phyloP scores from a whole-genome alignment of 306 rosid genomes.

The Glycine soja region DNA sequence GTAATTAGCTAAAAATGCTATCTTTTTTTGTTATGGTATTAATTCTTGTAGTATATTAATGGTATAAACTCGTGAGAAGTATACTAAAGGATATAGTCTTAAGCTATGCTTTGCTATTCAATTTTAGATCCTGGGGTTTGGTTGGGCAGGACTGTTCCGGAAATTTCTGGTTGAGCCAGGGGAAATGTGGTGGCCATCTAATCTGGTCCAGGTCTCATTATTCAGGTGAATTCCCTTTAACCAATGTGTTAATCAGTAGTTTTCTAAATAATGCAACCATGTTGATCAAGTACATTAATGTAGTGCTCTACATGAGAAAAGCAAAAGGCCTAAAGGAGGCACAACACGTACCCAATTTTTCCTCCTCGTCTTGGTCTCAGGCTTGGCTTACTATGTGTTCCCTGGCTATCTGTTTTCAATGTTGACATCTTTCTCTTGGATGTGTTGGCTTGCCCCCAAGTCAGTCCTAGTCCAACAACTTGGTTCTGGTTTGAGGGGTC shows the following conservation, averaged over 20 bases:
- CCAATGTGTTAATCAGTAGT: neutral
- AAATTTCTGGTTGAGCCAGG: constrained; percentile 77
- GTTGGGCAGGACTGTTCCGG: constrained; percentile 85
- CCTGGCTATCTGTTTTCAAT: constrained; percentile 69
- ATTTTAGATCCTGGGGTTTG: constrained; percentile 61
- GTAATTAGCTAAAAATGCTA: too few species aligned
- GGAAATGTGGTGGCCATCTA: constrained; percentile 89
- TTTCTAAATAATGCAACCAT: neutral
- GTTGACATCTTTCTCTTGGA: constrained; percentile 75
- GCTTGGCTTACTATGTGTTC: constrained; percentile 69
- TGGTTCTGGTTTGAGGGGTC: constrained; percentile 81
- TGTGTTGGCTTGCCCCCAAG: constrained; percentile 73
- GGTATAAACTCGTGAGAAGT: neutral
- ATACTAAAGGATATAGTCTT: neutral
- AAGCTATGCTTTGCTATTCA: constrained; percentile 24
- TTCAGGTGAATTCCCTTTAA: constrained; percentile 57
- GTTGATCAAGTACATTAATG: constrained; percentile 18
- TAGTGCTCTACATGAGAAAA: constrained; percentile 87
- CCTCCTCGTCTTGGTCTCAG: constrained; percentile 59
- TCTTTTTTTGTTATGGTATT: neutral
- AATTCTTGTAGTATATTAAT: neutral
- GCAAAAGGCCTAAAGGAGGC: constrained; percentile 60
- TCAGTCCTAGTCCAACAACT: constrained; percentile 70
- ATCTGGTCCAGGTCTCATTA: constrained; percentile 79
- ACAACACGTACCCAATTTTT: constrained; percentile 68